A percentile compares a stretch with the other conserved stretches of the same genome.
These are phyloP conservation scores for Phytophthora pluvialis DNA, from an alignment of 352 stramenopile genomes.

Conservation along the genomic window DNA sequence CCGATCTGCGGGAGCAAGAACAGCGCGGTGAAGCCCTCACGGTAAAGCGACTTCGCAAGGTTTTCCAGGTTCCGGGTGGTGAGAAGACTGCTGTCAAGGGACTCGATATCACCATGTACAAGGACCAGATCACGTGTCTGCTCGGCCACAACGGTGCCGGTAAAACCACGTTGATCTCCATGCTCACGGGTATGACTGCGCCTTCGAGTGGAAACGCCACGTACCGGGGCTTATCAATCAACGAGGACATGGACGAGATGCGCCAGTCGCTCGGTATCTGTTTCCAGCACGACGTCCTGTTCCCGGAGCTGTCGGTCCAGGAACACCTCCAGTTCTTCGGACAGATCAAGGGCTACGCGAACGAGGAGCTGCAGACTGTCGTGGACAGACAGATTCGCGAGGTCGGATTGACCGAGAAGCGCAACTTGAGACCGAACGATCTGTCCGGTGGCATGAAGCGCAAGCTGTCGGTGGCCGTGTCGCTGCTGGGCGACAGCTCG, in stretches of 20 bases:
- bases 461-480: slow-evolving; percentile 88
- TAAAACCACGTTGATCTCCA: slow-evolving; percentile 83
- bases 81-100: slow-evolving; percentile 89
- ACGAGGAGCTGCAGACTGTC: slow-evolving; percentile 37
- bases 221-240: slow-evolving; percentile 73
- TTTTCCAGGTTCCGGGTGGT: slow-evolving; percentile 80
- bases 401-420: slow-evolving; percentile 66
- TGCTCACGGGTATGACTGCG: slow-evolving; percentile 69
- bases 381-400: slow-evolving; percentile 49
- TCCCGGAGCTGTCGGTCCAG: slow-evolving; percentile 68
- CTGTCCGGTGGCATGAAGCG: slow-evolving; percentile 91
- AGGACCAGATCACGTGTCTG: slow-evolving; percentile 75
- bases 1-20: slow-evolving; percentile 58
- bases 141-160: slow-evolving; percentile 82
- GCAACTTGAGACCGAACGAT: slow-evolving; percentile 45
- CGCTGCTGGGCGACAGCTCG: slow-evolving; percentile 83
- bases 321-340: slow-evolving; percentile 76
- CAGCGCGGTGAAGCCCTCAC: slow-evolving; percentile 49
- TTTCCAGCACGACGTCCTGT: slow-evolving; percentile 84
- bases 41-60: slow-evolving; percentile 71
- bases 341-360: slow-evolving; percentile 54
- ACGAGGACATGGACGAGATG: slow-evolving; percentile 72
- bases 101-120: slow-evolving; percentile 83
- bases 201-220: slow-evolving; percentile 55
- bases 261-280: slow-evolving; percentile 75